Evolutionary conservation across 1,284 basidiomycete species (phyloP).

Genomic region (Microbotryum violaceum): DNA sequence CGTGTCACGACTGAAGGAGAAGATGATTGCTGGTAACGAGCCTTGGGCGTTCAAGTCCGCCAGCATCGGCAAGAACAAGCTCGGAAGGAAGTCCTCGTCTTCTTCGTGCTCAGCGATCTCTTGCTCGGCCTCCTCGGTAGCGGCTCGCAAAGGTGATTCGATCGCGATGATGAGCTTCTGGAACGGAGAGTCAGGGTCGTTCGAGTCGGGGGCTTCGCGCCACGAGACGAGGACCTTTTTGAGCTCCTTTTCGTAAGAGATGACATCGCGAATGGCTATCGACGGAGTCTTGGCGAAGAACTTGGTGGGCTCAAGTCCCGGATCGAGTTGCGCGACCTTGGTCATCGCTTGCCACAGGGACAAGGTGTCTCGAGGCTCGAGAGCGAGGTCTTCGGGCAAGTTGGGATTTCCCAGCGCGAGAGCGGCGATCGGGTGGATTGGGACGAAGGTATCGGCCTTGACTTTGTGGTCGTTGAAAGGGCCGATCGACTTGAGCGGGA

Average conservation of each 20-base stretch:
- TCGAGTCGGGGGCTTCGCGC: constrained; percentile 43
- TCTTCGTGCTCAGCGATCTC: constrained; percentile 43
- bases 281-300: constrained; percentile 45
- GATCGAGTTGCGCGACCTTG: constrained; percentile 37
- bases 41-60: constrained; percentile 43
- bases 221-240: constrained; percentile 47
- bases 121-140: constrained; percentile 19
- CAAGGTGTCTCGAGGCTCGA: constrained; percentile 55
- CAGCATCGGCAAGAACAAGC: constrained; percentile 47
- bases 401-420: constrained; percentile 49
- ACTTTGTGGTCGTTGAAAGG: constrained; percentile 29
- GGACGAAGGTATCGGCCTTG: constrained; percentile 37
- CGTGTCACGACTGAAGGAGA: constrained; percentile 55
- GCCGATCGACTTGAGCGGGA: constrained; percentile 26
- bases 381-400: constrained; percentile 54
- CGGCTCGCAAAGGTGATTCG: constrained; percentile 25
- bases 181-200: constrained; percentile 42
- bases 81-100: constrained; percentile 29
- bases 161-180: constrained; percentile 45
- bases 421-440: constrained; percentile 55
- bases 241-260: constrained; percentile 52
- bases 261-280: constrained; percentile 53
- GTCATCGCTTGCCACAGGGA: constrained; percentile 48
- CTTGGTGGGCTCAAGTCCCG: constrained; percentile 44
- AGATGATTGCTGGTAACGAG: constrained; percentile 56